phyloP scores from a whole-genome alignment of 345 rosid genomes.

The Crucihimalaya himalaica region DNA sequence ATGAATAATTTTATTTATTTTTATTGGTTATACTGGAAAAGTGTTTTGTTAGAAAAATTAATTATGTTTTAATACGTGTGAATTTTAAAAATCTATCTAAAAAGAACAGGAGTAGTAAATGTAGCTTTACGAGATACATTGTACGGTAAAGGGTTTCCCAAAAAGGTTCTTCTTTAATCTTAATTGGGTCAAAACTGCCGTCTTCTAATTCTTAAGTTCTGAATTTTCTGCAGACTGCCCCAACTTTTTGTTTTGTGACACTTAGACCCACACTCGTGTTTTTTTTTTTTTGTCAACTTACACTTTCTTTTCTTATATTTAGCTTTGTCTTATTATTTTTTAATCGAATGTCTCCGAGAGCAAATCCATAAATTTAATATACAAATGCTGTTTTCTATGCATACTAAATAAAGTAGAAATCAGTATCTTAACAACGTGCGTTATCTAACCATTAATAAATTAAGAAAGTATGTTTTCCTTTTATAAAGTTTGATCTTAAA shows the following conservation, averaged over 20 bases:
- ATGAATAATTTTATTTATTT: too few species aligned
- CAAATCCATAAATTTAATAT: not conserved
- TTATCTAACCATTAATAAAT: not conserved
- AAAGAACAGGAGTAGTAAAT: too few species aligned
- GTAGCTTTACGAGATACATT: not conserved
- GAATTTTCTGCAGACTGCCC: not conserved
- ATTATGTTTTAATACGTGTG: too few species aligned
- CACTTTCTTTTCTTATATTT: not conserved
- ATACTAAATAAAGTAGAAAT: not conserved
- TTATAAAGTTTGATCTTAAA: not conserved
- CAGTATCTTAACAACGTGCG: not conserved
- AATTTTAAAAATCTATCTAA: too few species aligned
- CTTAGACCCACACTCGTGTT: not conserved
- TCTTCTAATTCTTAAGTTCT: conserved; percentile 20
- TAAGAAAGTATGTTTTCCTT: not conserved
- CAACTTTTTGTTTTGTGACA: conserved; percentile 21
- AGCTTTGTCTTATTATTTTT: not conserved
- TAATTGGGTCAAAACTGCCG: conserved; percentile 47
- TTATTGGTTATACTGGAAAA: too few species aligned
- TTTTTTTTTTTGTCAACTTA: not conserved
- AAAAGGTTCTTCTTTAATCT: conserved; percentile 6
- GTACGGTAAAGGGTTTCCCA: not conserved
- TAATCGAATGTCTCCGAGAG: too few species aligned
- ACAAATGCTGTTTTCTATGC: not conserved
- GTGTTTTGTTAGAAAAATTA: too few species aligned